phyloP scores from a whole-genome alignment of 495 filamentous ascomycete genomes.

The Aspergillus avenaceus region DNA sequence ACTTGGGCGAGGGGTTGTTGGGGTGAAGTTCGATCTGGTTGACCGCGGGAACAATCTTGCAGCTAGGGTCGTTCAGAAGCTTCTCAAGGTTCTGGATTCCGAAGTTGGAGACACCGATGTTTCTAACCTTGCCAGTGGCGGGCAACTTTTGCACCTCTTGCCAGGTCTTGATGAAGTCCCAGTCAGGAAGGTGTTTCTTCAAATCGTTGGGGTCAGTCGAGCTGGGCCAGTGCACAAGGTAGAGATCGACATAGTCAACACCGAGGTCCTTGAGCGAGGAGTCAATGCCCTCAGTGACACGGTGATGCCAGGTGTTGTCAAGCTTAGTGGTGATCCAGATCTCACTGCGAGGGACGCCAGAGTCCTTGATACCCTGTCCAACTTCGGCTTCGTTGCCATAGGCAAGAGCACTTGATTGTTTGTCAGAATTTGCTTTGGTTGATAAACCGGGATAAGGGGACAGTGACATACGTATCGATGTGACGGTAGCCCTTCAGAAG shows the following conservation, averaged over 20 bases:
- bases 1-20: conserved; percentile 72
- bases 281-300: conserved; percentile 64
- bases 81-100: conserved; percentile 57
- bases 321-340: conserved; percentile 90
- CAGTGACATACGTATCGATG: conserved; percentile 54
- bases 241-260: conserved; percentile 77
- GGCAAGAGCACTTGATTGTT: conserved; percentile 55
- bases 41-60: conserved; percentile 69
- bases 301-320: conserved; percentile 75
- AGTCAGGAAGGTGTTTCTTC: conserved; percentile 59
- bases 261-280: conserved; percentile 65
- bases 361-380: conserved; percentile 73
- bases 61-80: conserved; percentile 50
- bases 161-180: conserved; percentile 81
- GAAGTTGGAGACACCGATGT: conserved; percentile 64
- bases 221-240: conserved; percentile 82
- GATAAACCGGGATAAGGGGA: conserved; percentile 8
- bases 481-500: conserved; percentile 68
- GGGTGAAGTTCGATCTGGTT: conserved; percentile 95
- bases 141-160: conserved; percentile 78
- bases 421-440: background rate
- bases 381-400: conserved; percentile 86
- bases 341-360: conserved; percentile 72
- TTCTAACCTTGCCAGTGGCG: conserved; percentile 73
- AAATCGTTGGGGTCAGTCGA: conserved; percentile 54